Percentiles rank a stretch among this genome's conserved stretches.
Conservation (phyloP, 352 stramenopile species). For the Pythium sukuiense region DNA sequence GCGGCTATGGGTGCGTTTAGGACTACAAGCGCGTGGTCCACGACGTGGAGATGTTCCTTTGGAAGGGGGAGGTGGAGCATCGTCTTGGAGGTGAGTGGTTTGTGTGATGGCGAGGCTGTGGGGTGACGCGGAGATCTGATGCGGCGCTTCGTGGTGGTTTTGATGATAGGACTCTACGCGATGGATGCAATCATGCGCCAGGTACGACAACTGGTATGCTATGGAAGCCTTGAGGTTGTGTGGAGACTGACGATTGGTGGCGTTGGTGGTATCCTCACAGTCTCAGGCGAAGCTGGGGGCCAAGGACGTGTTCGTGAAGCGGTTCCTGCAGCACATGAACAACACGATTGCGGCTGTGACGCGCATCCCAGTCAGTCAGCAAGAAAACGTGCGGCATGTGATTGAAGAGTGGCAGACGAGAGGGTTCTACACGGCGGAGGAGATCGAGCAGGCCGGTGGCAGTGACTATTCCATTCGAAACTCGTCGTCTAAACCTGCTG, state of each 20-base stretch:
- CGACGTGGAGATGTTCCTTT: constrained; percentile 82
- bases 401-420: constrained; percentile 80
- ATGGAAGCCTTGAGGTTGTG: no score
- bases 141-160: constrained; percentile 10
- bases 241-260: constrained; percentile 1
- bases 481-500: not conserved
- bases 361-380: constrained; percentile 57
- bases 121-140: not conserved
- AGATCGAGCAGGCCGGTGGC: constrained; percentile 70
- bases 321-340: constrained; percentile 71
- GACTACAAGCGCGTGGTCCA: constrained; percentile 89
- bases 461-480: constrained; percentile 33
- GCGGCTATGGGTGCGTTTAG: constrained; percentile 31
- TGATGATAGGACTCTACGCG: constrained; percentile 60
- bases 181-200: constrained; percentile 85
- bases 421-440: constrained; percentile 57
- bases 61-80: constrained; percentile 81
- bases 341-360: constrained; percentile 76
- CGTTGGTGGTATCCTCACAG: constrained; percentile 25
- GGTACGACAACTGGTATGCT: constrained; percentile 24
- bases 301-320: constrained; percentile 76
- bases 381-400: constrained; percentile 66
- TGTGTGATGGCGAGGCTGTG: not conserved
- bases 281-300: constrained; percentile 61
- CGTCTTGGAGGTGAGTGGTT: constrained; percentile 56